Percentiles rank a stretch among this genome's conserved stretches.
Conservation (phyloP, 1,284 basidiomycete genomes). For the Ceratobasidium sp. region DNA sequence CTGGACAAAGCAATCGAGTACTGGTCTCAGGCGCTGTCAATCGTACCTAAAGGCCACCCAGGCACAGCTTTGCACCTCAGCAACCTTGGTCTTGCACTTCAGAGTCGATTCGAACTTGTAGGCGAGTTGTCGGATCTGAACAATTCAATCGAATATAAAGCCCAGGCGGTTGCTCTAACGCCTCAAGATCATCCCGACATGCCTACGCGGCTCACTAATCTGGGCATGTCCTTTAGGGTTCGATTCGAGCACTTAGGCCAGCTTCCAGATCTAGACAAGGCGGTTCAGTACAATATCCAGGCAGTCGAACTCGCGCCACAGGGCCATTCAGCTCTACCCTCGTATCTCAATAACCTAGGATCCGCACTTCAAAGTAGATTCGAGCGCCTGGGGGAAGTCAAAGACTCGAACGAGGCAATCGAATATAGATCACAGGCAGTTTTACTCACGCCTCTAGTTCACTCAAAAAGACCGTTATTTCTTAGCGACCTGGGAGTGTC, state of each 20-base stretch:
- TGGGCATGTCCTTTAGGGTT: neutral
- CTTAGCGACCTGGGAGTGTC: neutral
- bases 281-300: neutral
- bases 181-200: neutral
- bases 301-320: neutral
- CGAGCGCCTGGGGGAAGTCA: neutral
- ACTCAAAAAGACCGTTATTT: neutral
- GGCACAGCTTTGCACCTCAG: too few relatives aligned
- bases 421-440: neutral
- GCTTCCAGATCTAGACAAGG: neutral
- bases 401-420: neutral
- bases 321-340: neutral
- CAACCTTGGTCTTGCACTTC: neutral
- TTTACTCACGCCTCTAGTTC: neutral
- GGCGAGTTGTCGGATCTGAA: neutral
- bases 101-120: neutral
- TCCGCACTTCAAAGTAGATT: neutral
- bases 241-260: neutral
- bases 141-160: neutral
- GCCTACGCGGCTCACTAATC: neutral
- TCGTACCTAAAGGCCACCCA: too few relatives aligned
- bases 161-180: neutral
- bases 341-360: conserved; percentile 2
- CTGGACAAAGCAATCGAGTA: too few relatives aligned
- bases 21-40: too few relatives aligned